Percentiles rank a stretch among this genome's conserved stretches.
These are phyloP conservation scores for Quercus tomentella DNA, from an alignment of 331 rosid species.

Conservation along the genomic window DNA sequence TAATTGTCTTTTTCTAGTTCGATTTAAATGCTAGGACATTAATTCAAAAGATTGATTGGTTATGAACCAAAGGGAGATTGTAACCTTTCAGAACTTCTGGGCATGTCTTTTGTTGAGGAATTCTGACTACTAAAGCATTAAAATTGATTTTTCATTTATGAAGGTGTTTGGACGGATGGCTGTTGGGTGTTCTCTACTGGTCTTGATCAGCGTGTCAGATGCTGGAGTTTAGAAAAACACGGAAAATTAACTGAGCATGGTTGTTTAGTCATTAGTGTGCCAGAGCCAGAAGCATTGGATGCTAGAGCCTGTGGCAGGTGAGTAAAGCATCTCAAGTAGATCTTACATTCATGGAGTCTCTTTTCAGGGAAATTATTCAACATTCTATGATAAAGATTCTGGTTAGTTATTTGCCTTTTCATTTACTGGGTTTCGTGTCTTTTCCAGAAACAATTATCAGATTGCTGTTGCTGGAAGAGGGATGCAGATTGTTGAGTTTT, in stretches of 20 bases:
- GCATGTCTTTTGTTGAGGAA: conserved; percentile 9
- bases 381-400: neutral
- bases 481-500: conserved; percentile 81
- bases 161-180: conserved; percentile 98
- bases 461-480: conserved; percentile 97
- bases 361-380: neutral
- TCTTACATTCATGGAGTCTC: neutral
- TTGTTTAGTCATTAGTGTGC: conserved; percentile 66
- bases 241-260: conserved; percentile 58
- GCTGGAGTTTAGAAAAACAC: conserved; percentile 60
- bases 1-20: neutral
- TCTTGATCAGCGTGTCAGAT: conserved; percentile 93
- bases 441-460: conserved; percentile 70
- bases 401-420: neutral
- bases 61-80: neutral
- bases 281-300: conserved; percentile 92
- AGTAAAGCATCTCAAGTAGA: neutral
- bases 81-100: neutral
- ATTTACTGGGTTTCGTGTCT: conserved; percentile 3
- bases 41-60: neutral
- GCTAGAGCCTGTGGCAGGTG: conserved; percentile 79
- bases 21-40: neutral
- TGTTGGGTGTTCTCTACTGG: conserved; percentile 96
- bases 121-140: conserved; percentile 2
- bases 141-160: conserved; percentile 24